phyloP scores from a whole-genome alignment of 257 asterid genomes.

The Gentiana macrophylla region DNA sequence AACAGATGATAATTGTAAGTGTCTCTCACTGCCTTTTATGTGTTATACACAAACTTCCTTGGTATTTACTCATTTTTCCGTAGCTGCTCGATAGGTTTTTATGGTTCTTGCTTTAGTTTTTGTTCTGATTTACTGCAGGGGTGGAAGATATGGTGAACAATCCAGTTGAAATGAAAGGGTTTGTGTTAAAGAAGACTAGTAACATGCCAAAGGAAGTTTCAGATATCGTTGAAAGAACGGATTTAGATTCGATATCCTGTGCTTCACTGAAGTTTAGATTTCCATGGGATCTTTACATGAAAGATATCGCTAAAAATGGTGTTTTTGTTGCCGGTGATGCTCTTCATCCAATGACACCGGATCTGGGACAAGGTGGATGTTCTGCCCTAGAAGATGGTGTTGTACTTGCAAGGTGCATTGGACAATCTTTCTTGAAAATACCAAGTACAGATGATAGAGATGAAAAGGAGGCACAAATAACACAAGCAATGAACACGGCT shows the following conservation, averaged over 20 bases:
- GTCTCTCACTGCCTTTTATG: neutral
- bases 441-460: neutral
- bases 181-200: constrained; percentile 32
- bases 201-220: constrained; percentile 21
- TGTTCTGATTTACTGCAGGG: too few species aligned
- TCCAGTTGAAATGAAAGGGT: constrained; percentile 57
- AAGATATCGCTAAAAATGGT: constrained; percentile 33
- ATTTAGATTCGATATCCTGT: constrained; percentile 31
- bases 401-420: constrained; percentile 54
- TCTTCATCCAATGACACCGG: constrained; percentile 83
- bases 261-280: constrained; percentile 36
- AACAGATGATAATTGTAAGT: constrained; percentile 42
- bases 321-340: constrained; percentile 68
- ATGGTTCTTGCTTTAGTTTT: too few species aligned
- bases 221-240: constrained; percentile 37
- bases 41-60: too few species aligned
- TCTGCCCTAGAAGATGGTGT: constrained; percentile 61
- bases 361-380: constrained; percentile 74
- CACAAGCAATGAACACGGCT: too few species aligned
- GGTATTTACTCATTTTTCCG: too few species aligned
- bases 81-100: too few species aligned
- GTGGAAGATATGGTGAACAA: neutral
- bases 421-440: constrained; percentile 19
- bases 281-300: constrained; percentile 53
- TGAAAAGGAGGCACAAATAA: neutral